phyloP scores from a whole-genome alignment of 2,329 filamentous ascomycete genomes.

The Neofusicoccum parvum region DNA sequence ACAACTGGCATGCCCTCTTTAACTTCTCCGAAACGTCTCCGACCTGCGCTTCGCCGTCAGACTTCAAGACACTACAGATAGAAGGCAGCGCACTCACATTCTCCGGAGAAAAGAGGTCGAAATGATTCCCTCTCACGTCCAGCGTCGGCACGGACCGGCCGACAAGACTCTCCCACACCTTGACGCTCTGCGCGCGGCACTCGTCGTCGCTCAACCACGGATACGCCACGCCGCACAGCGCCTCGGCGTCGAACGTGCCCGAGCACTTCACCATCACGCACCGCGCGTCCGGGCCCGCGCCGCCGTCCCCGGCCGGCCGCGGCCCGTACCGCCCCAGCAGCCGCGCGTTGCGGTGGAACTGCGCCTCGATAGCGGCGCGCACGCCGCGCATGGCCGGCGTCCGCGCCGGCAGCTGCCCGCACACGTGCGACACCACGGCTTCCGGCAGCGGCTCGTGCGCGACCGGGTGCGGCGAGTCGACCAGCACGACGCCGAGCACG shows the following conservation, averaged over 20 bases:
- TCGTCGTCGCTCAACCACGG: constrained; percentile 4
- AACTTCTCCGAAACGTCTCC: too few species aligned
- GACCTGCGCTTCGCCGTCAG: too few species aligned
- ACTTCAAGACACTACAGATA: too few species aligned
- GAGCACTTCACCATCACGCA: constrained; percentile 28
- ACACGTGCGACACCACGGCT: constrained; percentile 14
- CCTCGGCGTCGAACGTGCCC: constrained; percentile 26
- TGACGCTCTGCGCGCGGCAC: not conserved
- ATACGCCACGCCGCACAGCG: constrained; percentile 26
- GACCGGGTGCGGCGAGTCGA: constrained; percentile 22
- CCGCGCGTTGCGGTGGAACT: constrained; percentile 16
- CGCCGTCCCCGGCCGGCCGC: not conserved
- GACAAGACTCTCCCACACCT: constrained; percentile 29
- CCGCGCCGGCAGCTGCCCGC: not conserved
- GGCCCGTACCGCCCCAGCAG: constrained; percentile 14
- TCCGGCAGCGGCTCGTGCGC: constrained; percentile 18
- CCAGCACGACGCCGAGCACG: constrained; percentile 18
- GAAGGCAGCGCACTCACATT: constrained; percentile 1
- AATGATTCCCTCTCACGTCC: constrained; percentile 34
- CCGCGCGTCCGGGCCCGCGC: not conserved
- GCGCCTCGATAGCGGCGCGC: not conserved
- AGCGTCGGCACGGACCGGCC: constrained; percentile 28
- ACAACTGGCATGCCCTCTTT: too few species aligned
- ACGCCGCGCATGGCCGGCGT: not conserved
- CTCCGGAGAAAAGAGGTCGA: constrained; percentile 18